phyloP scores from a whole-genome alignment of 192 early-diverging fungal genomes.

The Spizellomyces sp. region DNA sequence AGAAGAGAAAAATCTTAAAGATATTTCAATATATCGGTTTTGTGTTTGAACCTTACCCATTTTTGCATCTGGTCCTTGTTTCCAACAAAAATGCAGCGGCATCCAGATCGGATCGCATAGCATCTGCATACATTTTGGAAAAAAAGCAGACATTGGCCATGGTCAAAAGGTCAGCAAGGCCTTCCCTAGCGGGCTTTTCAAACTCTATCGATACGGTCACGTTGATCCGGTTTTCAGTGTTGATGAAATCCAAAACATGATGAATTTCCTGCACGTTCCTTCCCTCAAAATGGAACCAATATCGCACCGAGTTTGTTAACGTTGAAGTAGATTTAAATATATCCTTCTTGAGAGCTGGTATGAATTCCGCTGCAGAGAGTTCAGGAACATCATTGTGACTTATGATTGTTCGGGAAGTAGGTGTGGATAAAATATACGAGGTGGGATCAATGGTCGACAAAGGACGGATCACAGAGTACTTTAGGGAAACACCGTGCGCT shows the following conservation, averaged over 20 bases:
- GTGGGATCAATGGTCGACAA: not conserved
- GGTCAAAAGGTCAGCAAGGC: not conserved
- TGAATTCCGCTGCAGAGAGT: slow-evolving; percentile 9
- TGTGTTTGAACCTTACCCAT: too few species aligned
- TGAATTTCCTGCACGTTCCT: slow-evolving; percentile 4
- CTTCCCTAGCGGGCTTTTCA: slow-evolving; percentile 2
- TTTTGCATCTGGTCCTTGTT: not conserved
- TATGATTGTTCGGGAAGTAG: slow-evolving; percentile 16
- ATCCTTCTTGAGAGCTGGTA: not conserved
- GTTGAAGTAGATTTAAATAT: too few species aligned
- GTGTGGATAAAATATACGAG: slow-evolving; percentile 11
- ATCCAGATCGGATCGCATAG: not conserved
- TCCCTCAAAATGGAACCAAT: slow-evolving; percentile 17
- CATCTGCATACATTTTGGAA: not conserved
- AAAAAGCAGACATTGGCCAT: slow-evolving; percentile 1
- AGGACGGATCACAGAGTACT: not conserved
- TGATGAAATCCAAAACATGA: slow-evolving; percentile 2
- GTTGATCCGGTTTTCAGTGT: too few species aligned
- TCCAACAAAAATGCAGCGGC: not conserved
- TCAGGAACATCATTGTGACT: slow-evolving; percentile 15
- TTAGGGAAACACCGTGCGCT: too few species aligned
- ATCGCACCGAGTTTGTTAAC: not conserved
- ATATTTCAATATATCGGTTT: too few species aligned
- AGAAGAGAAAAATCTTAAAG: too few species aligned
- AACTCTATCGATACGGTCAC: slow-evolving; percentile 4